Evolutionary conservation across 1,284 basidiomycete species (phyloP).

Genomic region (Hymenochaete sp.): DNA sequence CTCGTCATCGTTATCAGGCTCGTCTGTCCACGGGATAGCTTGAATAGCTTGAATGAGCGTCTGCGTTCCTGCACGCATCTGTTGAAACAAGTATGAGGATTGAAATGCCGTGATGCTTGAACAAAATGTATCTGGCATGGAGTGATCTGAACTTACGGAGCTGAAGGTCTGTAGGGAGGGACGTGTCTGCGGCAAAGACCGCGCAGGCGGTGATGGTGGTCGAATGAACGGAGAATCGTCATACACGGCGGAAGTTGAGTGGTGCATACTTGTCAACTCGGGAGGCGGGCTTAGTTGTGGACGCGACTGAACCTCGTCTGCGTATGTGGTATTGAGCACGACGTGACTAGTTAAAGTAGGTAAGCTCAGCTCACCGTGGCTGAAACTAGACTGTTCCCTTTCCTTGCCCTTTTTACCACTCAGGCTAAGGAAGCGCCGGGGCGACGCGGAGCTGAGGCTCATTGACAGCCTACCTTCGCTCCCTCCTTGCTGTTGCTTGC

Average conservation of each 20-base stretch:
- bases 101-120: constrained; percentile 4
- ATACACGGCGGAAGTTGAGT: background rate
- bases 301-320: constrained; percentile 1
- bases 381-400: constrained; percentile 30
- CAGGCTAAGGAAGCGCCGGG: constrained; percentile 47
- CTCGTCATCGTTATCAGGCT: constrained; percentile 60
- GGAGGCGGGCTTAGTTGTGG: constrained; percentile 24
- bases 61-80: constrained; percentile 79
- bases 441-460: constrained; percentile 30
- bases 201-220: constrained; percentile 54
- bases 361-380: constrained; percentile 25
- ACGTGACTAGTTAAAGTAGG: too few species aligned
- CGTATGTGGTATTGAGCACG: background rate
- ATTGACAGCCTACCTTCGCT: constrained; percentile 23
- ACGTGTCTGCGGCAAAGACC: constrained; percentile 24
- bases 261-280: background rate
- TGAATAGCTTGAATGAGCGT: constrained; percentile 79
- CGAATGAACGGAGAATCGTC: constrained; percentile 74
- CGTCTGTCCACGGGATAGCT: constrained; percentile 66
- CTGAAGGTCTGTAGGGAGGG: constrained; percentile 46
- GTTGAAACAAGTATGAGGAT: constrained; percentile 20
- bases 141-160: constrained; percentile 41
- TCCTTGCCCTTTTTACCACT: constrained; percentile 45
- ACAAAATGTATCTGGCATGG: constrained; percentile 11
- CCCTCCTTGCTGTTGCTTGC: constrained; percentile 18